A percentile compares a stretch with the other conserved stretches of the same genome.
These are phyloP conservation scores for Quercus wislizeni DNA, from an alignment of 306 rosid genomes.

Conservation along the genomic window DNA sequence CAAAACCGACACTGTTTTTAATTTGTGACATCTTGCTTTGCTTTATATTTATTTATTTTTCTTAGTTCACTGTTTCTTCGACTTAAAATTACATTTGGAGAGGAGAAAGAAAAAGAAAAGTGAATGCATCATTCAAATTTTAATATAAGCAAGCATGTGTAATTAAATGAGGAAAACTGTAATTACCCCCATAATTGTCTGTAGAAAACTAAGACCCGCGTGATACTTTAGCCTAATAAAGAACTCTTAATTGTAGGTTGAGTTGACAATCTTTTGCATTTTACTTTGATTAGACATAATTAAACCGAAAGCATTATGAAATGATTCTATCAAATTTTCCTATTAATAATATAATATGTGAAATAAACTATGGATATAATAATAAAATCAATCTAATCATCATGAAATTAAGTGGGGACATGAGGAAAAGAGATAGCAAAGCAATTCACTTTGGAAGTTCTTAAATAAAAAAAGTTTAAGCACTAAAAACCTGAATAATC, in stretches of 20 bases:
- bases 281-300: constrained; percentile 35
- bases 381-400: constrained; percentile 47
- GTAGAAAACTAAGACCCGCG: constrained; percentile 53
- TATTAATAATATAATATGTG: constrained; percentile 20
- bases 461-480: constrained; percentile 25
- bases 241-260: constrained; percentile 20
- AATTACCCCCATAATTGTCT: constrained; percentile 43
- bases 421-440: constrained; percentile 21
- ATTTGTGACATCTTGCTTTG: neutral
- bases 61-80: neutral
- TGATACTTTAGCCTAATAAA: constrained; percentile 37
- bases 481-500: constrained; percentile 29
- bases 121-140: neutral
- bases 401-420: constrained; percentile 50
- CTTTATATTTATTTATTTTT: neutral
- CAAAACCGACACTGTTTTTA: neutral
- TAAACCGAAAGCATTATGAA: constrained; percentile 38
- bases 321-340: constrained; percentile 31
- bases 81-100: constrained; percentile 8
- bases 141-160: neutral
- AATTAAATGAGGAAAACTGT: constrained; percentile 25
- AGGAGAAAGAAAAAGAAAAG: neutral
- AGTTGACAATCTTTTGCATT: constrained; percentile 52
- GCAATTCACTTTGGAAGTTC: constrained; percentile 40
- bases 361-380: constrained; percentile 26